Conservation (phyloP, 1,284 basidiomycete species). For the Tilletia horrida region DNA sequence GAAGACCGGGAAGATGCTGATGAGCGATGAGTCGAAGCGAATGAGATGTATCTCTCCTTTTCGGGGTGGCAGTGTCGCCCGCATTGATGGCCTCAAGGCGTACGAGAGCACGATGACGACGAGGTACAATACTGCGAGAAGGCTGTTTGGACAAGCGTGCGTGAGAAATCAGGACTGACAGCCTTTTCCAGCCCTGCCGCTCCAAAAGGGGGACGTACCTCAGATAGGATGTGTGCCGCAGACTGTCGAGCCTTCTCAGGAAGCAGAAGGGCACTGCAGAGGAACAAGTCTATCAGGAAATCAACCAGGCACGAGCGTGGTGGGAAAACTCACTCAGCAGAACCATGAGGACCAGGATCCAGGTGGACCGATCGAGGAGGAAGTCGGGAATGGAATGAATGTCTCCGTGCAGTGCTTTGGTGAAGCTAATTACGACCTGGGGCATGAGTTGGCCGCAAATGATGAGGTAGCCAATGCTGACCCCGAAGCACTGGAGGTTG, state of each 20-base stretch:
- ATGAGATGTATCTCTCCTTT: conserved; percentile 35
- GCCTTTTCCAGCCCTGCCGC: no score
- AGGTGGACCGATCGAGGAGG: conserved; percentile 69
- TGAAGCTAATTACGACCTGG: conserved; percentile 80
- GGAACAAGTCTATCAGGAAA: neutral
- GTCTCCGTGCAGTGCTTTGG: conserved; percentile 33
- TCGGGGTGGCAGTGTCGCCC: conserved; percentile 32
- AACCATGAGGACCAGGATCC: conserved; percentile 79
- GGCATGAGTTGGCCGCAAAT: conserved; percentile 68
- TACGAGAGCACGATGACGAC: conserved; percentile 50
- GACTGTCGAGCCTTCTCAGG: conserved; percentile 68
- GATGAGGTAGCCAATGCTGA: conserved; percentile 74
- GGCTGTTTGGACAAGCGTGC: conserved; percentile 47
- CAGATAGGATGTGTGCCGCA: conserved; percentile 74
- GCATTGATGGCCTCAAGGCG: conserved; percentile 33
- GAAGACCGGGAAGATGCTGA: conserved; percentile 84
- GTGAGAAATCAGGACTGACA: no score
- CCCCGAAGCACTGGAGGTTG: conserved; percentile 62
- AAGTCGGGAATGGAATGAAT: conserved; percentile 33
- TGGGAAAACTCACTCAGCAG: conserved; percentile 61
- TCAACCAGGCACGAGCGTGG: conserved; percentile 17
- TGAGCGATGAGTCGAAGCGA: conserved; percentile 72
- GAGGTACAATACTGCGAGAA: conserved; percentile 69
- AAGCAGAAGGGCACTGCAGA: conserved; percentile 72
- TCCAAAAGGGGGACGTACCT: conserved; percentile 43